These are phyloP conservation scores for Evernia prunastri DNA, from an alignment of 495 filamentous ascomycete genomes.

Conservation along the genomic window DNA sequence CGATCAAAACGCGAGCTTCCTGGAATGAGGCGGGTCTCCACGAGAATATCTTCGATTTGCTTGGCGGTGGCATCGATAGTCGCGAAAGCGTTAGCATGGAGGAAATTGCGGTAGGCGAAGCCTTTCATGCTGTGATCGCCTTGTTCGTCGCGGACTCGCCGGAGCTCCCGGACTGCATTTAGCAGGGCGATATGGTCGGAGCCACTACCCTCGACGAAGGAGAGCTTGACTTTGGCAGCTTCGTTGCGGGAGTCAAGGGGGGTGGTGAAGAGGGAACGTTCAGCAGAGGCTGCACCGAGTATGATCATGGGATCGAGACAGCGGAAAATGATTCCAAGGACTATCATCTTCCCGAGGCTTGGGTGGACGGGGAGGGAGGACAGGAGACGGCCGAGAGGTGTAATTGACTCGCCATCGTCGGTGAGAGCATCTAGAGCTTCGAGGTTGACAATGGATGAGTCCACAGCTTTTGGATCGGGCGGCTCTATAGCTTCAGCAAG, in stretches of 20 bases:
- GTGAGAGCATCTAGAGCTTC: slow-evolving; percentile 43
- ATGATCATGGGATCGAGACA: slow-evolving; percentile 57
- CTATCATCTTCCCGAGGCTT: slow-evolving; percentile 49
- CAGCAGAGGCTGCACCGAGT: slow-evolving; percentile 38
- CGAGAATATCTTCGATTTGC: slow-evolving; percentile 43
- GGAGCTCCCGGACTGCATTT: slow-evolving; percentile 45
- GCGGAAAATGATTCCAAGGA: slow-evolving; percentile 53
- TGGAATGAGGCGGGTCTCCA: slow-evolving; percentile 40
- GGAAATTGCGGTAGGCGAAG: slow-evolving; percentile 35
- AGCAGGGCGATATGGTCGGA: slow-evolving; percentile 51
- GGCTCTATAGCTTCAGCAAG: slow-evolving; percentile 49
- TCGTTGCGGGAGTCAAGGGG: slow-evolving; percentile 31
- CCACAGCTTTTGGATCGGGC: slow-evolving; percentile 39
- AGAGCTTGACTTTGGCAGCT: slow-evolving; percentile 29
- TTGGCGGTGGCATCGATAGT: slow-evolving; percentile 38
- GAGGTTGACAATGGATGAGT: slow-evolving; percentile 42
- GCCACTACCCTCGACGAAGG: slow-evolving; percentile 37
- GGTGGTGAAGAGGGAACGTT: slow-evolving; percentile 40
- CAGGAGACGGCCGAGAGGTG: slow-evolving; percentile 46
- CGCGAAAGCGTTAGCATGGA: slow-evolving; percentile 38
- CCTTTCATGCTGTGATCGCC: slow-evolving; percentile 28
- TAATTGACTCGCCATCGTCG: slow-evolving; percentile 42
- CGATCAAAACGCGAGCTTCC: slow-evolving; percentile 25
- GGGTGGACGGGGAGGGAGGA: slow-evolving; percentile 45
- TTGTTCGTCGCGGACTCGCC: slow-evolving; percentile 29